A percentile compares a stretch with the other conserved stretches of the same genome.
Conservation (phyloP, 495 filamentous ascomycete genomes). For the Poronia punctata region DNA sequence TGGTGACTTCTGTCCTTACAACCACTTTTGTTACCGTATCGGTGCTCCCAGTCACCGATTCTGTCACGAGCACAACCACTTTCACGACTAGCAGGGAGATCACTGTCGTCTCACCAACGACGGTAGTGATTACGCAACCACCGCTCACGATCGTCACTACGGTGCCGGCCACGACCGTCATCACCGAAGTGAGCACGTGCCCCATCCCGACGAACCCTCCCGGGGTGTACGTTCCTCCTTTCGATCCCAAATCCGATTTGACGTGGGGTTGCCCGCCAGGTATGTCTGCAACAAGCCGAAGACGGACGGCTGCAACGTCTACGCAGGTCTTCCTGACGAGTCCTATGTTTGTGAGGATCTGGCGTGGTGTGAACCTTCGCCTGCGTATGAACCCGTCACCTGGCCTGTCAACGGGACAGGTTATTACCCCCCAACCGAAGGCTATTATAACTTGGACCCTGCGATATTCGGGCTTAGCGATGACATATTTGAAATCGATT, state of each 20-base stretch:
- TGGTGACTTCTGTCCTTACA: conserved; percentile 19
- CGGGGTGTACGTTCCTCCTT: conserved; percentile 7
- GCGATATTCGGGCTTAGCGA: conserved; percentile 54
- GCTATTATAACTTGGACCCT: conserved; percentile 62
- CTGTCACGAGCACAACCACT: conserved; percentile 22
- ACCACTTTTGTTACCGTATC: conserved; percentile 22
- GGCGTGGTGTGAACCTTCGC: conserved; percentile 46
- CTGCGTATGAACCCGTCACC: conserved; percentile 27
- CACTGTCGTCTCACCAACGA: conserved; percentile 18
- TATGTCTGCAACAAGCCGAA: conserved; percentile 49
- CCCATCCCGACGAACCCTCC: conserved; percentile 16
- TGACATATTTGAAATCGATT: conserved; percentile 46
- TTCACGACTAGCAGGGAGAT: conserved; percentile 25
- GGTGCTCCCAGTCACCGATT: conserved; percentile 23
- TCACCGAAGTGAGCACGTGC: conserved; percentile 26
- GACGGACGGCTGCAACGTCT: conserved; percentile 45
- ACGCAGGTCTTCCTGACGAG: conserved; percentile 43
- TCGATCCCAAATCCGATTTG: conserved; percentile 23
- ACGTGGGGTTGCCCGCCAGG: conserved; percentile 60
- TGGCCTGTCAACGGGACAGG: conserved; percentile 39
- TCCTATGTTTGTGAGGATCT: conserved; percentile 47
- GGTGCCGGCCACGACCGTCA: conserved; percentile 14
- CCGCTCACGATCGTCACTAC: conserved; percentile 19
- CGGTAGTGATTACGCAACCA: conserved; percentile 18
- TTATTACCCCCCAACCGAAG: conserved; percentile 45